Evolutionary conservation across 148 eudicot species (phyloP).

Genomic region (Vaccinium vitisidaea): DNA sequence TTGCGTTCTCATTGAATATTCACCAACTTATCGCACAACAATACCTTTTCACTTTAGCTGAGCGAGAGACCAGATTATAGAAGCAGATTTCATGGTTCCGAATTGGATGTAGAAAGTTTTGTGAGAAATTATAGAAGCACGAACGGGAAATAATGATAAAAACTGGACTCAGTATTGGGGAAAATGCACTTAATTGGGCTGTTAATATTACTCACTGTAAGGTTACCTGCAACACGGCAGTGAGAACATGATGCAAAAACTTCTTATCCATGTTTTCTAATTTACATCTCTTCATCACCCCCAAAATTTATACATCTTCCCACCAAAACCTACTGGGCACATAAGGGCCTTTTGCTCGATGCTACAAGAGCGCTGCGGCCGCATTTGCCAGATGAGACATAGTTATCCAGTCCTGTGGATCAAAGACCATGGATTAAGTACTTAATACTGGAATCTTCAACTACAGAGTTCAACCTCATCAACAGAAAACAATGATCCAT

Average conservation of each 20-base stretch:
- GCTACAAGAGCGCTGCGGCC: background rate
- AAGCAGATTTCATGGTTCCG: conserved; percentile 4
- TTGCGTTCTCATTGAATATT: background rate
- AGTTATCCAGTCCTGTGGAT: conserved; percentile 16
- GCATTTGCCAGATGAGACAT: background rate
- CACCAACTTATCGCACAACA: background rate
- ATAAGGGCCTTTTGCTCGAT: background rate
- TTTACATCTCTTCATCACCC: conserved; percentile 1
- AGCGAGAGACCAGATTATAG: background rate
- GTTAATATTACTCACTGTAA: background rate
- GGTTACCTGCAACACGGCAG: background rate
- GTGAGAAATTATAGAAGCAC: background rate
- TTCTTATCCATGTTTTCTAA: background rate
- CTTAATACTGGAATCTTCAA: background rate
- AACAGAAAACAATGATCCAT: background rate
- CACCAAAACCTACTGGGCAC: background rate
- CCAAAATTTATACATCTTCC: background rate
- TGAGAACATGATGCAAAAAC: background rate
- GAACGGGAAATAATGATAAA: background rate
- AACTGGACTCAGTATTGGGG: background rate
- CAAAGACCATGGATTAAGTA: background rate
- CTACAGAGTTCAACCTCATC: background rate
- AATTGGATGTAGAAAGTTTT: background rate
- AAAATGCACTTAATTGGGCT: background rate
- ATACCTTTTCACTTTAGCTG: background rate